These are phyloP conservation scores for Vaucheria bursata DNA, from an alignment of 352 stramenopile genomes.

Conservation along the genomic window DNA sequence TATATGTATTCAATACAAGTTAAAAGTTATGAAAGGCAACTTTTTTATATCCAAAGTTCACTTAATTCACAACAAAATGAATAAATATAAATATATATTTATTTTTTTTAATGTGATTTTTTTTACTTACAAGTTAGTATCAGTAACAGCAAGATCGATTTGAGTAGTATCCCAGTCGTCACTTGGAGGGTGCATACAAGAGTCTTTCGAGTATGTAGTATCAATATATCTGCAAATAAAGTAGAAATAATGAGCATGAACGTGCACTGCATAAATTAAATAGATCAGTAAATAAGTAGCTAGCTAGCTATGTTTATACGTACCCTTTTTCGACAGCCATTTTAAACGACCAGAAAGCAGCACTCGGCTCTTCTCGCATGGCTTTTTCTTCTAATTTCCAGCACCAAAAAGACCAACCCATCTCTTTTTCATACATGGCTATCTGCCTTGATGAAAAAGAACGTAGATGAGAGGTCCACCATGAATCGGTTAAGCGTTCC, in stretches of 20 bases:
- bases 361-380: slow-evolving; percentile 31
- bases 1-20: too few relatives aligned
- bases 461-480: slow-evolving; percentile 45
- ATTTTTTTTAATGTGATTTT: too few relatives aligned
- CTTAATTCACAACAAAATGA: too few relatives aligned
- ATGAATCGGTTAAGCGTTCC: slow-evolving; percentile 19
- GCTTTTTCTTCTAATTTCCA: slow-evolving; percentile 48
- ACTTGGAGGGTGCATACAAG: slow-evolving; percentile 37
- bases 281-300: neutral
- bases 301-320: slow-evolving; percentile 31
- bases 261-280: neutral
- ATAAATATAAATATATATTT: too few relatives aligned
- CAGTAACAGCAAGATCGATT: too few relatives aligned
- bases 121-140: too few relatives aligned
- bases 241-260: neutral
- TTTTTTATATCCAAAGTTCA: too few relatives aligned
- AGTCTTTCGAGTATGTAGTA: neutral
- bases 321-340: slow-evolving; percentile 44
- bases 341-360: slow-evolving; percentile 47
- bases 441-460: slow-evolving; percentile 49
- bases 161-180: slow-evolving; percentile 13
- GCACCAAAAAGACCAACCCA: slow-evolving; percentile 49
- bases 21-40: too few relatives aligned
- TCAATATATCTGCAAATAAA: neutral
- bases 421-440: slow-evolving; percentile 38